phyloP scores from a whole-genome alignment of 2,329 filamentous ascomycete species.

The Neobulgaria alba region DNA sequence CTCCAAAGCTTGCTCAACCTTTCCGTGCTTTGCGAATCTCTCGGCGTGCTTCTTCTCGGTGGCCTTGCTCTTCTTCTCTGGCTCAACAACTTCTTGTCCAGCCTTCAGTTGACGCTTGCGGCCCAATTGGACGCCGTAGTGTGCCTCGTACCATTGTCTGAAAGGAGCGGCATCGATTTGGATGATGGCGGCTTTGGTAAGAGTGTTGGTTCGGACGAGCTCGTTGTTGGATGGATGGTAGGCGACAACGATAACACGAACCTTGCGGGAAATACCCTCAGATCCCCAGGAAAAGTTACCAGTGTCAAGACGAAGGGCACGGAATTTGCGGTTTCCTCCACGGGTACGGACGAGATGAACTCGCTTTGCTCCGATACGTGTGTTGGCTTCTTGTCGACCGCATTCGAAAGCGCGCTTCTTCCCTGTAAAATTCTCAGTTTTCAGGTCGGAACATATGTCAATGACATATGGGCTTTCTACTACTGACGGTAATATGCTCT shows the following conservation, averaged over 20 bases:
- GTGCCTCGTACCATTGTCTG: conserved; percentile 99
- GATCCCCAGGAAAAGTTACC: conserved; percentile 99
- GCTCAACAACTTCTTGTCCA: conserved; percentile 35
- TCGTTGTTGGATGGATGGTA: conserved; percentile 99
- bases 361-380: conserved; percentile 95
- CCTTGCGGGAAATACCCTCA: conserved; percentile 97
- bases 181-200: conserved; percentile 97
- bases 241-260: conserved; percentile 94
- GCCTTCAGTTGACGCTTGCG: conserved; percentile 82
- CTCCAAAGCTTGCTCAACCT: conserved; percentile 89
- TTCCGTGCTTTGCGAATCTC: conserved; percentile 73
- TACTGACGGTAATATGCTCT: conserved; percentile 80
- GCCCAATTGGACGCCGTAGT: conserved; percentile 89
- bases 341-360: conserved; percentile 95
- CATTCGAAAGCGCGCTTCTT: conserved; percentile 99
- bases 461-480: conserved; percentile 60
- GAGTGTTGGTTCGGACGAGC: conserved; percentile 99
- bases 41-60: conserved; percentile 95
- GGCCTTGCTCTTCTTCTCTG: conserved; percentile 77
- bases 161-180: conserved; percentile 98
- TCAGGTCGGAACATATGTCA: conserved; percentile 66
- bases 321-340: conserved; percentile 99
- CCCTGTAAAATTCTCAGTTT: conserved; percentile 45
- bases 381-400: conserved; percentile 98
- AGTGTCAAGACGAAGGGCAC: conserved; percentile 93